Evolutionary conservation across 176 grass and related monocot species (phyloP).

Genomic region (maize (Zea mays)): DNA sequence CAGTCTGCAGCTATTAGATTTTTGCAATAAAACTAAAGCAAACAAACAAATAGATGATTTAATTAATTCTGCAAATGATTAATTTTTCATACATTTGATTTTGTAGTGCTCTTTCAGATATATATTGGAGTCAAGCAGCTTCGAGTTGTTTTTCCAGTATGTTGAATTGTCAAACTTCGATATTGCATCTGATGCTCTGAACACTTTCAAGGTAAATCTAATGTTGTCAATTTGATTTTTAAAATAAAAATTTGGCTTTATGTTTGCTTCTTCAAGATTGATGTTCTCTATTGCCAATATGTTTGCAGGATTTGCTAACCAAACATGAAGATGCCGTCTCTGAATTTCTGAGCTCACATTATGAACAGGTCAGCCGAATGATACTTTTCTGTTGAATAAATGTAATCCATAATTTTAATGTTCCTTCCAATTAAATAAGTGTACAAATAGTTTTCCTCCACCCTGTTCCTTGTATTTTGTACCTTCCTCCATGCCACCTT

Average conservation of each 20-base stretch:
- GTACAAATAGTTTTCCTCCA: background rate
- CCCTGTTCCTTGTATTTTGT: background rate
- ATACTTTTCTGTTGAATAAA: conserved; percentile 18
- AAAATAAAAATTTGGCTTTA: background rate
- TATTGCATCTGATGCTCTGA: conserved; percentile 99
- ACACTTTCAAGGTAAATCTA: conserved; percentile 91
- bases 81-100: conserved; percentile 80
- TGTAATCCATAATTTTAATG: background rate
- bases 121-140: conserved; percentile 93
- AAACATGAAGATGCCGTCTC: conserved; percentile 85
- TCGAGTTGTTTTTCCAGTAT: conserved; percentile 97
- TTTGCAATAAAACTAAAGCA: conserved; percentile 8
- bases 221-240: too few species aligned
- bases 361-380: conserved; percentile 62
- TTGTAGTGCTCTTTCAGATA: conserved; percentile 99
- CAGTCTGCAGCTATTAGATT: background rate
- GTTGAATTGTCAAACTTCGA: conserved; percentile 98
- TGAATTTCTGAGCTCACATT: conserved; percentile 73
- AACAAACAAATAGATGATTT: background rate
- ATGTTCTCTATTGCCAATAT: background rate
- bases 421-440: conserved; percentile 18
- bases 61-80: conserved; percentile 44
- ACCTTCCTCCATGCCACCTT: background rate
- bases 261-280: conserved; percentile 18
- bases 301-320: conserved; percentile 91